Evolutionary conservation across 2,329 filamentous ascomycete genomes (phyloP), one percentile per base, ranked within the genome.

Genomic region (Verticillium tricorpus): DNA sequence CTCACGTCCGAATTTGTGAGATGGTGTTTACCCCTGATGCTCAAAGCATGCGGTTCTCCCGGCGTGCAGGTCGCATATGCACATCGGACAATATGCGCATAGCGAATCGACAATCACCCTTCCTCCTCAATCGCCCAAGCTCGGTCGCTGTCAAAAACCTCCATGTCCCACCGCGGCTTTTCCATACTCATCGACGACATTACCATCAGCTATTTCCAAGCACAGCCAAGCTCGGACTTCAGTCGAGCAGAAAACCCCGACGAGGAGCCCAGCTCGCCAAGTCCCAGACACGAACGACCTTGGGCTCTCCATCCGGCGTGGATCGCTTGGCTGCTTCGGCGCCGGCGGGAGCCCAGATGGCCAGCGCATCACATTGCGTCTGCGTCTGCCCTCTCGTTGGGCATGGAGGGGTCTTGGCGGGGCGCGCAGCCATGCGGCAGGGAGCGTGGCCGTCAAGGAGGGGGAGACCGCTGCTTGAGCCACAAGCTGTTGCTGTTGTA

Each of bases 401-500:
- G 45, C 14, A 17, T 15, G n/a, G 12, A 52, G 45, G 40, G 40
- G 45, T 52, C 45, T 8, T 5, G 19, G 19, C 8, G 56, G 22
- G 22, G 56, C 35, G 56, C 54, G 45, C 55, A 52, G 35, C 17
- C 11, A 39, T 50, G 19, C 17, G 55, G 57, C 5, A 32, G n/a
- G 17, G 40, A 35, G 40, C 25, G 50, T 25, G 45, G 45, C 45
- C 45, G 45, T 7, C 11, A 9, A 28, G 28, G 28, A 28, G n/a
- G n/a, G 19, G 45, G 45, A 25, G 17, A 22, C 19, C n/a, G 8
- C n/a, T 11, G 34, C 5, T 22, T 52, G 56, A 60, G 61, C 60
- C 59, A 61, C 50, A 62, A 34, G 45, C 37, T 60, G 45, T 45
- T 39, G 54, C 5, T 28, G 5, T 61, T 25, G 64, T 65, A 66